Conservation (phyloP, 176 grass and related monocot species). For the Aegilops tauschii region DNA sequence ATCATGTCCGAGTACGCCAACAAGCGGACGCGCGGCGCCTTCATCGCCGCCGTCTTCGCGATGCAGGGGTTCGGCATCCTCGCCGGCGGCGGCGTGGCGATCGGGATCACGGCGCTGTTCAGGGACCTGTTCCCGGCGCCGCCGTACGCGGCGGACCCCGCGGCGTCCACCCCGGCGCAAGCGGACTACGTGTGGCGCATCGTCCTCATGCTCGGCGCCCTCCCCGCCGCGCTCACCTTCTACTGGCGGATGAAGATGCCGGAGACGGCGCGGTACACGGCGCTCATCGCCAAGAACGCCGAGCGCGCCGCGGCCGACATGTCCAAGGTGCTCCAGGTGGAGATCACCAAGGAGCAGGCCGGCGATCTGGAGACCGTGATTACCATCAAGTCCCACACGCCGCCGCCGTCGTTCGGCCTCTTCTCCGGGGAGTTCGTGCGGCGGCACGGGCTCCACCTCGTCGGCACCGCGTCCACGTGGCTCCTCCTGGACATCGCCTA, state of each 20-base stretch:
- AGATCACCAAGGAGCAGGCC: constrained; percentile 8
- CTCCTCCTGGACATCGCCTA: constrained; percentile 45
- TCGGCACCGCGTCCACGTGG: constrained; percentile 34
- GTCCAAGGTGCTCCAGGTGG: constrained; percentile 40
- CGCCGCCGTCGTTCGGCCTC: constrained; percentile 9
- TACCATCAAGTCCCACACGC: not conserved
- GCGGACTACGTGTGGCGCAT: constrained; percentile 54
- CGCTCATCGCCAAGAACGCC: constrained; percentile 42
- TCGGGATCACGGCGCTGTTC: constrained; percentile 34
- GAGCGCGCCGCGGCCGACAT: constrained; percentile 49
- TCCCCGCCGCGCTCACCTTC: constrained; percentile 47
- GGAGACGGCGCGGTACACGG: constrained; percentile 60
- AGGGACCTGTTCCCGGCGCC: constrained; percentile 22
- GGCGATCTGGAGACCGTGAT: not conserved
- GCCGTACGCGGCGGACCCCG: constrained; percentile 27
- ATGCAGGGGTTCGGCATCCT: constrained; percentile 85
- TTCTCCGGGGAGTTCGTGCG: constrained; percentile 34
- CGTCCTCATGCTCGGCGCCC: constrained; percentile 57
- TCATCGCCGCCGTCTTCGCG: constrained; percentile 78
- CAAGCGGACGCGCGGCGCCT: constrained; percentile 61
- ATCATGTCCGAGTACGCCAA: constrained; percentile 85
- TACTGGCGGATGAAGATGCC: constrained; percentile 64
- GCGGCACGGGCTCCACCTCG: constrained; percentile 35
- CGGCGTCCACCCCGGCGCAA: constrained; percentile 28
- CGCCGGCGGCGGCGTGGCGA: constrained; percentile 40